phyloP scores from a whole-genome alignment of 2,329 filamentous ascomycete species.

The Neonectria neomacrospora region DNA sequence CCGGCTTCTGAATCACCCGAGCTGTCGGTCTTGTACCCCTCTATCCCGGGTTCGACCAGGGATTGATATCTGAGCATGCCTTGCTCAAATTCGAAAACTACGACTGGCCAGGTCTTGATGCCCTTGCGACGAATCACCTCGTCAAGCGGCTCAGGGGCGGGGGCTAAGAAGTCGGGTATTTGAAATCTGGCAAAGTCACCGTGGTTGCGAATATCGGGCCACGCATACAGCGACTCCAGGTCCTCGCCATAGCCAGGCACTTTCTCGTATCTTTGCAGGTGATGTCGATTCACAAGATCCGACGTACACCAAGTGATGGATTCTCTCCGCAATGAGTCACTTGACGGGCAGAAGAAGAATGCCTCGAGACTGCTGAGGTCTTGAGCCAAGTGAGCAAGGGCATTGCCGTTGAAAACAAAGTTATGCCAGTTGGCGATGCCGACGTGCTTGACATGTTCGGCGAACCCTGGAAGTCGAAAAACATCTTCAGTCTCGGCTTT shows the following conservation, averaged over 20 bases:
- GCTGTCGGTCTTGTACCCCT: constrained; percentile 26
- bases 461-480: constrained; percentile 44
- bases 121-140: constrained; percentile 21
- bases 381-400: constrained; percentile 7
- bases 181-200: constrained; percentile 45
- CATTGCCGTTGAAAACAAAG: neutral
- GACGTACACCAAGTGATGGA: constrained; percentile 49
- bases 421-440: constrained; percentile 35
- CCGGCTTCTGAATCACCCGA: constrained; percentile 30
- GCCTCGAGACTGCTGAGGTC: constrained; percentile 43
- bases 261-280: constrained; percentile 43
- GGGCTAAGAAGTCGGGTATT: constrained; percentile 27
- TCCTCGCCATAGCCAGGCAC: constrained; percentile 41
- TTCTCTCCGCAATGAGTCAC: constrained; percentile 14
- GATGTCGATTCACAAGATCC: constrained; percentile 43
- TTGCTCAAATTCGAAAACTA: constrained; percentile 41
- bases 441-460: constrained; percentile 45
- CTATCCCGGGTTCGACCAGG: constrained; percentile 24
- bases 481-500: constrained; percentile 1
- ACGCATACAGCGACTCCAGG: constrained; percentile 44
- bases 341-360: constrained; percentile 40
- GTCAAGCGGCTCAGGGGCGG: constrained; percentile 14
- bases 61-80: constrained; percentile 34
- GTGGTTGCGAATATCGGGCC: constrained; percentile 49
- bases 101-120: constrained; percentile 46